Evolutionary conservation across 2,329 filamentous ascomycete genomes (phyloP), one percentile per base, ranked within the genome.

Genomic region (Geoglossum cookeanum): DNA sequence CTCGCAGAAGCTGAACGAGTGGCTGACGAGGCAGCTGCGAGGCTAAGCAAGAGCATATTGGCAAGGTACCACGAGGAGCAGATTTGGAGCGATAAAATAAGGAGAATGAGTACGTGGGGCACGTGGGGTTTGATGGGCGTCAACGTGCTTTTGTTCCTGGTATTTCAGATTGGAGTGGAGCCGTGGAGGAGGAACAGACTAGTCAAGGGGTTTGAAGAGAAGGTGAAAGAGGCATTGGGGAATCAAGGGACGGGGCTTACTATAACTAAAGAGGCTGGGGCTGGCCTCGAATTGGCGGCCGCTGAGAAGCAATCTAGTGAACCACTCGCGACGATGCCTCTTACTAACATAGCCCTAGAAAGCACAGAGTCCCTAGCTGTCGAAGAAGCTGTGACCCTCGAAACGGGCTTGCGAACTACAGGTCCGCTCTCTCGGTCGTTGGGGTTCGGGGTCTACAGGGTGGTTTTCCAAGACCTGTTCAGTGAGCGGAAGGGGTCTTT

Each of bases 61-160:
- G 85, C 85, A 60, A 81, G 94, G 60, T 98, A 98, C 70, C 92
- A 98, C 69, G 92, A 98, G 72, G 92, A 98, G 73, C 92, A 98
- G 73, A 94, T 98, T 58, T 98, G 92, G 92, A 94, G 87, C 66
- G 92, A 98, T 68, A 91, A 94, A 64, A 98, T 98, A 67, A 78
- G 92, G 39, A 78, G 92, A 62, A 95, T 95, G 76, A 92, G 86
- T 68, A 98, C 92, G 0, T 98, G 92, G 92, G 91, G 94, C 39
- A 98, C 92, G 0, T 97, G 94, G 82, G 92, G 91, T 0, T 73
- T 98, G 60, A 98, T 98, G 92, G 91, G 91, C 29, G 80, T 97
- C 65, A 98, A 98, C 67, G 86, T 97, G 35, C 68, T 97, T 60
- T 72, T 98, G 52, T 87, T 98, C 66, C 71, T 98, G 56, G 77